These are phyloP conservation scores for Coniochaeta pulveracea DNA, from an alignment of 2,329 filamentous ascomycete genomes.

Conservation along the genomic window DNA sequence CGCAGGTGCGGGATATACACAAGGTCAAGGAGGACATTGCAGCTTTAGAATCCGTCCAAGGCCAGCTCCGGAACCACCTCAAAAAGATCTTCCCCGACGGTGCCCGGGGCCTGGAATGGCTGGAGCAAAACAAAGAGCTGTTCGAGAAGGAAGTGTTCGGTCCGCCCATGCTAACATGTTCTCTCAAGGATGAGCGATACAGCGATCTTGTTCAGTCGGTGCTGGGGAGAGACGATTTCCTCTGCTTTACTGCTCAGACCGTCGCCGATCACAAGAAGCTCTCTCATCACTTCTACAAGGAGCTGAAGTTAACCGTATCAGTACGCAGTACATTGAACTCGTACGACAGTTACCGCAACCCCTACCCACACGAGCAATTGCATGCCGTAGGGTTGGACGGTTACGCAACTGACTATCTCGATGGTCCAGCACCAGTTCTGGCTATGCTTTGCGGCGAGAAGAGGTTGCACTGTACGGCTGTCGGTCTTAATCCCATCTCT, in stretches of 20 bases:
- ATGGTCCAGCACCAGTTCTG: constrained; percentile 72
- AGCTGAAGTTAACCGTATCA: constrained; percentile 58
- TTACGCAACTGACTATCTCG: constrained; percentile 67
- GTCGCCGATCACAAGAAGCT: constrained; percentile 64
- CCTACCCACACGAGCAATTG: constrained; percentile 45
- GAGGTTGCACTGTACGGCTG: constrained; percentile 55
- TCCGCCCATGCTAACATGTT: constrained; percentile 70
- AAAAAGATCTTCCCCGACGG: constrained; percentile 50
- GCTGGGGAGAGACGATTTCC: constrained; percentile 38
- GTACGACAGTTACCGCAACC: constrained; percentile 42
- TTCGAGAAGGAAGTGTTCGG: constrained; percentile 73
- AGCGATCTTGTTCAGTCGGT: constrained; percentile 42
- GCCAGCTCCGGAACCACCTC: constrained; percentile 61
- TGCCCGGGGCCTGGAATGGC: constrained; percentile 67
- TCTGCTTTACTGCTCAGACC: constrained; percentile 69
- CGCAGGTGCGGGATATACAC: constrained; percentile 25
- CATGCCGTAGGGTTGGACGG: constrained; percentile 57
- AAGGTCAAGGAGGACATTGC: constrained; percentile 36
- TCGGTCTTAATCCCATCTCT: constrained; percentile 50
- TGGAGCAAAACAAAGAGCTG: constrained; percentile 54
- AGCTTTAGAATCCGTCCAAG: constrained; percentile 60
- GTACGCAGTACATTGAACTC: constrained; percentile 52
- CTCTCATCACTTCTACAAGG: constrained; percentile 49
- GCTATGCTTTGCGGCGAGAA: constrained; percentile 77
- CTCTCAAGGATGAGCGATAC: constrained; percentile 61